phyloP scores from a whole-genome alignment of 305 asterid genomes.

The Fraxinus nigra region DNA sequence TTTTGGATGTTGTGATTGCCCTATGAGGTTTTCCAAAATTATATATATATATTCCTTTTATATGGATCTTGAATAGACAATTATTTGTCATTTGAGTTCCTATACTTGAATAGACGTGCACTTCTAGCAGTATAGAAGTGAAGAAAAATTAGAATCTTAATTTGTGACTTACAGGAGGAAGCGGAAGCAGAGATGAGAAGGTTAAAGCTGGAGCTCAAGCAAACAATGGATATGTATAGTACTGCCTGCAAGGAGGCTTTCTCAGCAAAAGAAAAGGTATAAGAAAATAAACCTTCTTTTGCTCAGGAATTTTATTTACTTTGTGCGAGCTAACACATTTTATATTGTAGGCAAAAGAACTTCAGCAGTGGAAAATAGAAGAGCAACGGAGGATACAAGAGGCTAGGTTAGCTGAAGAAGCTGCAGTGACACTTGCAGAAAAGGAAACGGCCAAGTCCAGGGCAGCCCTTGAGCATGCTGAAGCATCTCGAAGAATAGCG shows the following conservation, averaged over 20 bases:
- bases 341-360: slow-evolving; percentile 57
- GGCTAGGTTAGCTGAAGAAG: slow-evolving; percentile 62
- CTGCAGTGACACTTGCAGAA: slow-evolving; percentile 53
- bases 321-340: not conserved
- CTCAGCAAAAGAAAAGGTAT: slow-evolving; percentile 67
- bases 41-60: not conserved
- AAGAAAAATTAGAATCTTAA: not conserved
- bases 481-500: slow-evolving; percentile 67
- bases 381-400: slow-evolving; percentile 66
- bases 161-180: slow-evolving; percentile 48
- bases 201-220: slow-evolving; percentile 72
- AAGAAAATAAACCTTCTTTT: not conserved
- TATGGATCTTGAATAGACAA: not conserved
- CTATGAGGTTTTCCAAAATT: not conserved
- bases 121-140: not conserved
- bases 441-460: slow-evolving; percentile 56
- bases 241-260: slow-evolving; percentile 79
- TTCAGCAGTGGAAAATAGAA: slow-evolving; percentile 69
- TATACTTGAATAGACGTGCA: not conserved
- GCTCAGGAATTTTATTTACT: not conserved
- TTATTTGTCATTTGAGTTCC: not conserved
- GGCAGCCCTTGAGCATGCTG: slow-evolving; percentile 62
- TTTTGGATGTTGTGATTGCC: not conserved
- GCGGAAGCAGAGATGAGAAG: slow-evolving; percentile 76
- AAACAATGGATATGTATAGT: slow-evolving; percentile 80